phyloP scores from a whole-genome alignment of 345 rosid genomes.

The Cardamine occulta region DNA sequence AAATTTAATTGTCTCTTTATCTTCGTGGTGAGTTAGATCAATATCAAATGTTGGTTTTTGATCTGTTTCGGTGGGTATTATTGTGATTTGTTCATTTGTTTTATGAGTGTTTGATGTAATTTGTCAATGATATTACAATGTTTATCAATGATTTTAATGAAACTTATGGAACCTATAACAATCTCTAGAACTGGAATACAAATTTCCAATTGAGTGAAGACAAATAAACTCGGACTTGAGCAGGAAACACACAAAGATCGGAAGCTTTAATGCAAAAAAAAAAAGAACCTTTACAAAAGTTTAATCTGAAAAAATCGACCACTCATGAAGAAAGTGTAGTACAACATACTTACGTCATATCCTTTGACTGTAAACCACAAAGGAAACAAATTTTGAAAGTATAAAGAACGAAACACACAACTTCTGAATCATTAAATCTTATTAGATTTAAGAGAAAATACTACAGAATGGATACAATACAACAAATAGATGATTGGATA shows the following conservation, averaged over 20 bases:
- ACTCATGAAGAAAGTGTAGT: not conserved
- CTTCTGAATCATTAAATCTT: not conserved
- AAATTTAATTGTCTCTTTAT: not conserved
- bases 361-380: not conserved
- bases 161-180: not conserved
- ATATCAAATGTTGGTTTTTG: conserved; percentile 34
- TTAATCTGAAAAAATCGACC: not conserved
- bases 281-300: not conserved
- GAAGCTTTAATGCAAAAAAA: not conserved
- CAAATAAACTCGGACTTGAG: not conserved
- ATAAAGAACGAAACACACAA: not conserved
- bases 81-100: conserved; percentile 38
- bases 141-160: not conserved
- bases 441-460: not conserved
- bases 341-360: not conserved
- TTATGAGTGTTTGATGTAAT: conserved; percentile 7
- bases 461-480: not conserved
- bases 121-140: conserved; percentile 25
- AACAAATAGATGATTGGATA: not conserved
- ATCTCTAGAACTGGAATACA: not conserved
- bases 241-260: not conserved
- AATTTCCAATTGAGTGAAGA: not conserved
- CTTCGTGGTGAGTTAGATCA: not conserved
- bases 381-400: conserved; percentile 6
- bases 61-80: conserved; percentile 18